Conservation (phyloP, 2,329 filamentous ascomycete genomes). For the Cordyceps javanica region DNA sequence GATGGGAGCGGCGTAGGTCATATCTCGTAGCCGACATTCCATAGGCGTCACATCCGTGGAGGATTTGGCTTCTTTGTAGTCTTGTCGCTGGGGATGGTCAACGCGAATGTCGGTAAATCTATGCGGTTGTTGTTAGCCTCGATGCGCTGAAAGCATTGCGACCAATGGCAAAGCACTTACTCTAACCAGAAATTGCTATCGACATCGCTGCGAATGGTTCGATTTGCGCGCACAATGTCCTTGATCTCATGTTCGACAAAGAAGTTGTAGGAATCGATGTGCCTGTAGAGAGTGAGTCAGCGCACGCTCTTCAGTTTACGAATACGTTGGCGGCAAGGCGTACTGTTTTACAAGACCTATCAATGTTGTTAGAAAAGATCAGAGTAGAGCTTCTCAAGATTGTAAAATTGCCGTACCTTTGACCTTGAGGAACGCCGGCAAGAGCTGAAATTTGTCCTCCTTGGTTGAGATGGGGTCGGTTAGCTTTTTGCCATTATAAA, state of each 20-base stretch:
- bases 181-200: conserved; percentile 90
- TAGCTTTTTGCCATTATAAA: conserved; percentile 62
- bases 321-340: conserved; percentile 18
- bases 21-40: conserved; percentile 91
- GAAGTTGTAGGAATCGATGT: conserved; percentile 98
- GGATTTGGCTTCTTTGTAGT: conserved; percentile 64
- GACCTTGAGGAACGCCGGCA: conserved; percentile 96
- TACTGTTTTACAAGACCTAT: conserved; percentile 78
- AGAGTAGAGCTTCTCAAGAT: not conserved
- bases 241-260: conserved; percentile 96
- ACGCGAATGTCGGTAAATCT: conserved; percentile 84
- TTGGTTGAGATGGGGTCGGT: conserved; percentile 58
- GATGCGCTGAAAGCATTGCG: not conserved
- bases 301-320: not conserved
- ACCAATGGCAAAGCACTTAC: conserved; percentile 27
- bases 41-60: conserved; percentile 80
- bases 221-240: conserved; percentile 90
- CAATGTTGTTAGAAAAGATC: conserved; percentile 12
- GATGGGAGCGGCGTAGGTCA: conserved; percentile 96
- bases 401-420: conserved; percentile 53
- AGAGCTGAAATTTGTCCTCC: conserved; percentile 91
- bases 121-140: not conserved
- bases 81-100: conserved; percentile 70
- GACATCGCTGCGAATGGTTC: conserved; percentile 82
- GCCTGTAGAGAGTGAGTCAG: conserved; percentile 33